Conservation (phyloP, 2,329 filamentous ascomycete species). For the Cercospora zeina region DNA sequence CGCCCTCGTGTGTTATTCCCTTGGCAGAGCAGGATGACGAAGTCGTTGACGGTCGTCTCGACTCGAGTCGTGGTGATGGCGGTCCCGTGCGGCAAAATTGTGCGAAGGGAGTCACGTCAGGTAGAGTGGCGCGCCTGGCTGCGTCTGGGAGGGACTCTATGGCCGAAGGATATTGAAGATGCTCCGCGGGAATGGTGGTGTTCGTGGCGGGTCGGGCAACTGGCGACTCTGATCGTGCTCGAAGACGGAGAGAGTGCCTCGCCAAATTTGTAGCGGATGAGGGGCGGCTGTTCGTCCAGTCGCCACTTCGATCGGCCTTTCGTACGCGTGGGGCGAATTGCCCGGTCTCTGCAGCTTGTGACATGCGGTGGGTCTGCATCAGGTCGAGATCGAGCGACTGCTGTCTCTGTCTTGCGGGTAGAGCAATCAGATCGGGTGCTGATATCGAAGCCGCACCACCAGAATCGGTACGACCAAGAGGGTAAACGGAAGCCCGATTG, state of each 20-base stretch:
- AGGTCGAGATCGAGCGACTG: slow-evolving; percentile 39
- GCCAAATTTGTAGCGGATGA: not conserved
- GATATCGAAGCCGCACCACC: slow-evolving; percentile 32
- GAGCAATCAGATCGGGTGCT: slow-evolving; percentile 28
- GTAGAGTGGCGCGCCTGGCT: slow-evolving; percentile 34
- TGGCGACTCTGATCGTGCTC: slow-evolving; percentile 12
- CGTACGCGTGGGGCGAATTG: slow-evolving; percentile 43
- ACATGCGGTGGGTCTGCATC: slow-evolving; percentile 51
- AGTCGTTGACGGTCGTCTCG: slow-evolving; percentile 8
- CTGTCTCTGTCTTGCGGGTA: slow-evolving; percentile 22
- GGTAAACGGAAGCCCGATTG: slow-evolving; percentile 31
- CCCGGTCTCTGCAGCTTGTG: slow-evolving; percentile 54
- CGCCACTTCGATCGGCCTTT: slow-evolving; percentile 23
- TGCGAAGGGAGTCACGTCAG: slow-evolving; percentile 38
- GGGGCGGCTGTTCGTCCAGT: slow-evolving; percentile 19
- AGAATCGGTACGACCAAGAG: slow-evolving; percentile 28
- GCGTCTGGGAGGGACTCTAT: slow-evolving; percentile 34
- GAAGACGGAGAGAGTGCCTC: not conserved
- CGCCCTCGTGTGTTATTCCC: not conserved
- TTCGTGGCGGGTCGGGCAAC: not conserved
- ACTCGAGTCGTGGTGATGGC: slow-evolving; percentile 24
- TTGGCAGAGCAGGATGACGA: slow-evolving; percentile 10
- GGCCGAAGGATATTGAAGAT: slow-evolving; percentile 15
- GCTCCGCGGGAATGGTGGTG: not conserved
- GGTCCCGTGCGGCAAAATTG: slow-evolving; percentile 38